Percentiles rank a stretch among this genome's conserved stretches.
These are phyloP conservation scores for Pseudovirgaria hyperparasitica DNA, from an alignment of 2,329 filamentous ascomycete genomes.

Conservation along the genomic window DNA sequence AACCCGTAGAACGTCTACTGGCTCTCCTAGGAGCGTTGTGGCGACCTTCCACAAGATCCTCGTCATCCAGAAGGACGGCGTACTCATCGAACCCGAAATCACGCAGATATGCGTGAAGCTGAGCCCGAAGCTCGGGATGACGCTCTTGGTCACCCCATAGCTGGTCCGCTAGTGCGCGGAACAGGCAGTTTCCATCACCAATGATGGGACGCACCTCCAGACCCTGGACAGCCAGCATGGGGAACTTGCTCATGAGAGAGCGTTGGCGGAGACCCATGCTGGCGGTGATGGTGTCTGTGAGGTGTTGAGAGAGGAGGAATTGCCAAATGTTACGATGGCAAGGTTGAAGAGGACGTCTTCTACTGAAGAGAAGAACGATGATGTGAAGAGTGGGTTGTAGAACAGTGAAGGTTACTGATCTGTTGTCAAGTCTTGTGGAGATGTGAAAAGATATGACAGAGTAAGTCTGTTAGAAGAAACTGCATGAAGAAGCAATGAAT, in stretches of 20 bases:
- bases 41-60: too few relatives aligned
- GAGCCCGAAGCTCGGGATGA: constrained; percentile 45
- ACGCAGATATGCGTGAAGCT: constrained; percentile 50
- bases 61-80: too few relatives aligned
- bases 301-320: constrained; percentile 20
- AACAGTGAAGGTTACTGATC: too few relatives aligned
- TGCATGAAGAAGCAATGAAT: too few relatives aligned
- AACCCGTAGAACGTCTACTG: too few relatives aligned
- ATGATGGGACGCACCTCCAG: constrained; percentile 46
- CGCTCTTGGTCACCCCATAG: constrained; percentile 47
- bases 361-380: not conserved
- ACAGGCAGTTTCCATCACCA: constrained; percentile 58
- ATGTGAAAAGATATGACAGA: too few relatives aligned
- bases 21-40: too few relatives aligned
- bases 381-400: constrained; percentile 1
- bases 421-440: too few relatives aligned
- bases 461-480: too few relatives aligned
- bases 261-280: constrained; percentile 20
- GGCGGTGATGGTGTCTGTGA: constrained; percentile 12
- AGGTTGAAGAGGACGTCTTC: not conserved
- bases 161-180: constrained; percentile 56
- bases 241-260: constrained; percentile 31
- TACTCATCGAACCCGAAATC: too few relatives aligned
- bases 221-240: constrained; percentile 41
- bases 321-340: constrained; percentile 6